phyloP scores from a whole-genome alignment of 108 stramenopile genomes.

The Nannochloropsis gaditana region DNA sequence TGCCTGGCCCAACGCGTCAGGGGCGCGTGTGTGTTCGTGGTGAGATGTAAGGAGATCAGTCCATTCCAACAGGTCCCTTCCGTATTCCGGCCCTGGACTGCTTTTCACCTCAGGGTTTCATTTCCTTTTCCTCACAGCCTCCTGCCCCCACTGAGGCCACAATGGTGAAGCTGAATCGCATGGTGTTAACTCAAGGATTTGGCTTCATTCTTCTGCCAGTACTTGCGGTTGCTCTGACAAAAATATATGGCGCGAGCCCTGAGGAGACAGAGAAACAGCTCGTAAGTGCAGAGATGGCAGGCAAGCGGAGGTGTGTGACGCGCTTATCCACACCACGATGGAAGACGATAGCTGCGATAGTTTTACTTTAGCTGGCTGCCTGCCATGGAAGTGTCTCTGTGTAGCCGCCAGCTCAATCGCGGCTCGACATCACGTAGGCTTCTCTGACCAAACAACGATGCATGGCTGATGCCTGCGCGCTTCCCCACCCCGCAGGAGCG shows the following conservation, averaged over 20 bases:
- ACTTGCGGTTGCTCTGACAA: not conserved
- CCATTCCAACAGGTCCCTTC: no score
- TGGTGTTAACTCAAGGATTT: constrained; percentile 20
- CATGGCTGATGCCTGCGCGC: constrained; percentile 8
- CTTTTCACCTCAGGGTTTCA: no score
- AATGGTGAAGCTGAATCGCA: constrained; percentile 17
- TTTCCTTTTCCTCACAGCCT: not conserved
- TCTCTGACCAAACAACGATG: not conserved
- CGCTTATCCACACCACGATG: no score
- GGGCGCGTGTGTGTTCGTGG: no score
- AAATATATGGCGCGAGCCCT: not conserved
- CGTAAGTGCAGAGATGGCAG: not conserved
- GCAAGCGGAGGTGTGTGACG: no score
- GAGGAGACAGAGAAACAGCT: constrained; percentile 12
- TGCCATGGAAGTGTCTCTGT: not conserved
- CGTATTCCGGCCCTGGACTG: no score
- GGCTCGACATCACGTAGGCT: not conserved
- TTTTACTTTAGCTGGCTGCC: no score
- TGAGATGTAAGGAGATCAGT: no score
- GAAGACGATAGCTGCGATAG: no score
- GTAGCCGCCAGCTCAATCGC: not conserved
- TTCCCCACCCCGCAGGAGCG: not conserved
- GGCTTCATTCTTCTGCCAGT: constrained; percentile 15
- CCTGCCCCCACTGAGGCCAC: not conserved
- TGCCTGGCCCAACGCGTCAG: no score